phyloP scores from a whole-genome alignment of 805 yeast species.

The Starmerella cellae region DNA sequence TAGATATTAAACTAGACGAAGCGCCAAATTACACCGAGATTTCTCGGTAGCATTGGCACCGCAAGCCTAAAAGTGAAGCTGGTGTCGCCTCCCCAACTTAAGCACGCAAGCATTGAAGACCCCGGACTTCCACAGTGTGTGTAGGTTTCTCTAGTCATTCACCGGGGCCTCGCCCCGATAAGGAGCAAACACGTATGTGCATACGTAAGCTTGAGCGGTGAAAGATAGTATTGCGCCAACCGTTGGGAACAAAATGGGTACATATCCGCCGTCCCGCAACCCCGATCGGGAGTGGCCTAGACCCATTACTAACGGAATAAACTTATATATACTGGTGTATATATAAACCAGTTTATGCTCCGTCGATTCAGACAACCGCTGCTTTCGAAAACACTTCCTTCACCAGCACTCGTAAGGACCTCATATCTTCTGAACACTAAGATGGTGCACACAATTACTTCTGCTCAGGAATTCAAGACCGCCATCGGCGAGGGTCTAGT shows the following conservation, averaged over 20 bases:
- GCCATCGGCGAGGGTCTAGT: conserved; percentile 61
- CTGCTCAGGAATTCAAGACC: conserved; percentile 49
- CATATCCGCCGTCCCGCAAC: neutral
- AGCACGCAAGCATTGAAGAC: neutral
- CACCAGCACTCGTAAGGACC: neutral
- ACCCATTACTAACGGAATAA: neutral
- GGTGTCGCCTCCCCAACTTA: no score
- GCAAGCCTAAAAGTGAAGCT: no score
- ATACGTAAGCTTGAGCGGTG: no score
- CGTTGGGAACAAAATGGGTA: neutral
- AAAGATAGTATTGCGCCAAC: neutral
- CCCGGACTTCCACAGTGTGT: no score
- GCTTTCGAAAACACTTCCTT: neutral
- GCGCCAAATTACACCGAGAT: no score
- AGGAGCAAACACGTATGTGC: no score
- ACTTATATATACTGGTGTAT: neutral
- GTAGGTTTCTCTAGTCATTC: no score
- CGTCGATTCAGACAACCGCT: neutral
- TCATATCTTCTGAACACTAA: conserved; percentile 1
- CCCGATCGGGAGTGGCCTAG: neutral
- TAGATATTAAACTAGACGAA: no score
- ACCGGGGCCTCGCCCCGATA: no score
- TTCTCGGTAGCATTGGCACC: no score
- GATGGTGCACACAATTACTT: conserved; percentile 44
- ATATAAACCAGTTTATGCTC: conserved; percentile 1